Base-by-base conservation (phyloP, 2,329 filamentous ascomycete species). In the Nothopassalora personata region DNA sequence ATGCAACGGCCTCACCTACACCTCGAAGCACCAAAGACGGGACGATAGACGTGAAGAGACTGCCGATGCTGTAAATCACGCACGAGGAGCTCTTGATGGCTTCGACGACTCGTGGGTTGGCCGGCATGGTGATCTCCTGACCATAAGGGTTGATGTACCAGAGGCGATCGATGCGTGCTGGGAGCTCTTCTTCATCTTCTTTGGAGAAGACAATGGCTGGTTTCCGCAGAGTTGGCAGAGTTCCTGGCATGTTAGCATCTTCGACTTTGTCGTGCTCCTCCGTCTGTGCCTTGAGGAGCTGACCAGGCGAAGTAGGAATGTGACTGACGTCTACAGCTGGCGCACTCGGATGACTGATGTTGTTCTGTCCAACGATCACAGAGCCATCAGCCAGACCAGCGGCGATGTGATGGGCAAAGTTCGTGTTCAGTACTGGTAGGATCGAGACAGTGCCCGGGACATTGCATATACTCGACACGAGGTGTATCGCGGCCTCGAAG, bases 121-220 rank as follows among this genome's bases (percentile, higher is more conserved):
- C 89, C 0, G 86, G 83, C 0, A 92, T 89, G 18, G 87, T 85
- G 66, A 97, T 97, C 74, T 97, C 92, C 71, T 97, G 91, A n/a
- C 93, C 93, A 73, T 97, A 97, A 0, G 93, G 93, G 70, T 97
- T 97, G 77, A 97, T 97, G 77, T 97, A 97, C 91, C 91, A 97
- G 33, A 97, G 81, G 2, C 92, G 79, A 56, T 86, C 80, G 66
- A 97, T 96, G 30, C 90, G 82, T 0, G 88, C 82, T 0, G 90
- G 83, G 1, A 97, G 79, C 56, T 93, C 89, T 61, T 89, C 85
- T 63, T 91, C 87, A 43, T 84, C 80, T 2, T 69, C 79, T 75
- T 97, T 97, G 69, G 83, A 88, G 72, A 96, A 95, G 4, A 81
- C 79, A 60, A 97, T 91, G 63, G 95, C 90, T 53, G 88, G 90